Evolutionary conservation across 371 early-diverging fungal species (phyloP).

Genomic region (Mortierella sp.): DNA sequence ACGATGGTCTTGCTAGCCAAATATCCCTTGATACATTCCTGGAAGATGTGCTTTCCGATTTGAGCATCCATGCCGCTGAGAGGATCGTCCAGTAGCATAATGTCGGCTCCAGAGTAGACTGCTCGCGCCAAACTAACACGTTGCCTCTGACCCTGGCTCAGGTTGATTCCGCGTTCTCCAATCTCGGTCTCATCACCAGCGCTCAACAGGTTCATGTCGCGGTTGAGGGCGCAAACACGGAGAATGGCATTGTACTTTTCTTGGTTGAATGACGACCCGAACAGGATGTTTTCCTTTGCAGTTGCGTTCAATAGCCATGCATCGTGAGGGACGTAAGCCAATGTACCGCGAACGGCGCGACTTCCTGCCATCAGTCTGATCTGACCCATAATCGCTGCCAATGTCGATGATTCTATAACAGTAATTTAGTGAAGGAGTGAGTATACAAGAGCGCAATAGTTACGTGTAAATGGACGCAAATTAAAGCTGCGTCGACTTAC

Average conservation of each 20-base stretch:
- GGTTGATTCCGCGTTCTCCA: slow-evolving; percentile 86
- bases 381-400: slow-evolving; percentile 78
- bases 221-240: slow-evolving; percentile 69
- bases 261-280: slow-evolving; percentile 70
- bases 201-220: slow-evolving; percentile 78
- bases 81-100: slow-evolving; percentile 79
- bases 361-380: slow-evolving; percentile 64
- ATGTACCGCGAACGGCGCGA: slow-evolving; percentile 61
- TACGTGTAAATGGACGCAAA: not conserved
- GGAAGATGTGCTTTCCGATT: slow-evolving; percentile 73
- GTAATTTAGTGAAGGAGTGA: not conserved
- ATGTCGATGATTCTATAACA: slow-evolving; percentile 64
- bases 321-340: slow-evolving; percentile 80
- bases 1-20: slow-evolving; percentile 71
- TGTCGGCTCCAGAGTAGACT: slow-evolving; percentile 72
- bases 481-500: slow-evolving; percentile 21
- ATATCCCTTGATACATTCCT: slow-evolving; percentile 72
- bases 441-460: not conserved
- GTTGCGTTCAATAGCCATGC: slow-evolving; percentile 82
- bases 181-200: slow-evolving; percentile 88
- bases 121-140: slow-evolving; percentile 82
- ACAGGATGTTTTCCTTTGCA: slow-evolving; percentile 82
- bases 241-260: slow-evolving; percentile 70
- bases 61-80: slow-evolving; percentile 67
- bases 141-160: slow-evolving; percentile 83